Percentiles rank a stretch among this genome's conserved stretches.
phyloP scores from a whole-genome alignment of 768 basidiomycete genomes.

The Neoboletus subvelutipes region DNA sequence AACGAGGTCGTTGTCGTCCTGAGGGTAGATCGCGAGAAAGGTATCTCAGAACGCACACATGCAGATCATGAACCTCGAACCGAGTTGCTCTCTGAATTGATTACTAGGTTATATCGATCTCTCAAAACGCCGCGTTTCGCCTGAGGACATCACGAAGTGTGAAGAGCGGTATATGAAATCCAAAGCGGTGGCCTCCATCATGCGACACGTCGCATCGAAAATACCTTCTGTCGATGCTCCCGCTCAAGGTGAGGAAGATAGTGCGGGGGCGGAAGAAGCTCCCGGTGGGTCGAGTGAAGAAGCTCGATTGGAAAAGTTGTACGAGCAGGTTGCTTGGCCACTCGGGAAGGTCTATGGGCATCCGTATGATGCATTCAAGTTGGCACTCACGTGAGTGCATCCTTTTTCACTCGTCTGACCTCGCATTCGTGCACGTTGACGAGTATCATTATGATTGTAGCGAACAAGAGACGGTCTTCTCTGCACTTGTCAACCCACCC shows the following conservation, averaged over 20 bases:
- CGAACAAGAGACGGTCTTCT: constrained; percentile 80
- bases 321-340: constrained; percentile 93
- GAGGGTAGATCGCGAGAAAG: constrained; percentile 98
- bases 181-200: constrained; percentile 91
- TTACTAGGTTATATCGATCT: constrained; percentile 92
- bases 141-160: constrained; percentile 98
- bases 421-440: constrained; percentile 33
- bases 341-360: constrained; percentile 91
- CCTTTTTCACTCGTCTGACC: not conserved
- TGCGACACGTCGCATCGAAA: constrained; percentile 87
- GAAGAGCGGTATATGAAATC: constrained; percentile 99
- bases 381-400: constrained; percentile 79
- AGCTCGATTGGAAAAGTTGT: constrained; percentile 78
- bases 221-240: constrained; percentile 47
- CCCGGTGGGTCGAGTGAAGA: constrained; percentile 58
- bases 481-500: constrained; percentile 58
- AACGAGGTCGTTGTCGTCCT: constrained; percentile 99
- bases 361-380: constrained; percentile 96
- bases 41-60: constrained; percentile 39
- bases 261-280: constrained; percentile 19
- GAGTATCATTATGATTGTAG: constrained; percentile 30
- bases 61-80: not conserved
- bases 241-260: constrained; percentile 30
- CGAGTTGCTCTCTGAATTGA: not conserved
- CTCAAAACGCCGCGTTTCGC: constrained; percentile 95